Conservation (phyloP, 257 asterid genomes). For the Capsicum rhomboideum region DNA sequence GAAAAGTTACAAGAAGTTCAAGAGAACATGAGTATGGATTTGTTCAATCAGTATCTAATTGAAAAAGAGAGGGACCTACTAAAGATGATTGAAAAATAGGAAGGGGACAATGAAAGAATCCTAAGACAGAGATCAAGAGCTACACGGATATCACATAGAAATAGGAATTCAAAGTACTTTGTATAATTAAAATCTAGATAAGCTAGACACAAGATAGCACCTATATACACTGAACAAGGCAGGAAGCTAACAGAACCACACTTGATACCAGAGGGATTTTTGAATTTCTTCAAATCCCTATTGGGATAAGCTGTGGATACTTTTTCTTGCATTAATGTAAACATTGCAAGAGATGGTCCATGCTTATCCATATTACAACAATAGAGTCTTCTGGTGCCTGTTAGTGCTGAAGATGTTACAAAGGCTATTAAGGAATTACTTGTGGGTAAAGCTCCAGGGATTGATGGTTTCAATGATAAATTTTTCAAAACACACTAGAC, state of each 20-base stretch:
- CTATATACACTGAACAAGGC: background rate
- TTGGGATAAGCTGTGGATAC: background rate
- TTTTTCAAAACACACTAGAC: too few species aligned
- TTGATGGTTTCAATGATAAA: background rate
- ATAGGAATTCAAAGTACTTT: background rate
- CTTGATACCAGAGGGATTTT: background rate
- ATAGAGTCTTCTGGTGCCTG: accelerated
- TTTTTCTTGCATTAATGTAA: too few species aligned
- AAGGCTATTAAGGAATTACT: background rate
- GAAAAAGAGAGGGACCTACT: background rate
- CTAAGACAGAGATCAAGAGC: background rate
- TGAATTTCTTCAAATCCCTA: too few species aligned
- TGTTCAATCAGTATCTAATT: background rate
- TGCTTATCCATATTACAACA: background rate
- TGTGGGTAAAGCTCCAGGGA: background rate
- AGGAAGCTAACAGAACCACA: background rate
- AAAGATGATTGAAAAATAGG: background rate
- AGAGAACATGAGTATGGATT: accelerated
- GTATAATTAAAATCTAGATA: too few species aligned
- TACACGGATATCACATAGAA: too few species aligned
- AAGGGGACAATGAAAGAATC: background rate
- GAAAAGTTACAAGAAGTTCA: background rate
- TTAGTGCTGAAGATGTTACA: background rate
- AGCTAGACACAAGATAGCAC: too few species aligned
- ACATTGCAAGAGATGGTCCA: background rate